A percentile compares a stretch with the other conserved stretches of the same genome.
Evolutionary conservation across 441 rosid genomes (phyloP).

Genomic region (Populus hybrid): DNA sequence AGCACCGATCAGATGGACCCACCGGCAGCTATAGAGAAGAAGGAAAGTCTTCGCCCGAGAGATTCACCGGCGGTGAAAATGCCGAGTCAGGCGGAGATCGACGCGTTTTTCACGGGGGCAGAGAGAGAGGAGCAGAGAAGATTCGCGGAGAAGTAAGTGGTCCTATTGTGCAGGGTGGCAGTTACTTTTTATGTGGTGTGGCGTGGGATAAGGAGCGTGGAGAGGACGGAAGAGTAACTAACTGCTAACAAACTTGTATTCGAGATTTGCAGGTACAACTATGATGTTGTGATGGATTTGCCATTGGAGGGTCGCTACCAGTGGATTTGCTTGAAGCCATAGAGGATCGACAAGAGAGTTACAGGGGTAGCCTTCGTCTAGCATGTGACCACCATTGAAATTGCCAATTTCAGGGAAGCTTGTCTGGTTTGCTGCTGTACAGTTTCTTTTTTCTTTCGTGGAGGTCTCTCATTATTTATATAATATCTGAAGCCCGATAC

Average conservation of each 20-base stretch:
- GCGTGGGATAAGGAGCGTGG: conserved; percentile 32
- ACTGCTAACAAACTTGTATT: conserved; percentile 36
- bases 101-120: conserved; percentile 50
- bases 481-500: neutral
- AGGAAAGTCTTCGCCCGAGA: neutral
- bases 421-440: conserved; percentile 25
- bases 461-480: too few relatives aligned
- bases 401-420: neutral
- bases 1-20: conserved; percentile 38
- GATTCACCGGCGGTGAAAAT: conserved; percentile 6
- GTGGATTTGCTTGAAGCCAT: conserved; percentile 64
- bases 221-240: conserved; percentile 25
- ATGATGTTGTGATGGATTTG: conserved; percentile 58
- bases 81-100: conserved; percentile 52
- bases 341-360: neutral
- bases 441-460: conserved; percentile 14
- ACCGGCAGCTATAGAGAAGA: neutral
- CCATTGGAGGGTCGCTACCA: conserved; percentile 77
- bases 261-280: conserved; percentile 56
- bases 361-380: too few relatives aligned
- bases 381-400: too few relatives aligned
- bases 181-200: neutral
- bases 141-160: conserved; percentile 60
- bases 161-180: neutral
- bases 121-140: conserved; percentile 57